Evolutionary conservation across 345 rosid genomes (phyloP).

Genomic region (Microcos paniculata): DNA sequence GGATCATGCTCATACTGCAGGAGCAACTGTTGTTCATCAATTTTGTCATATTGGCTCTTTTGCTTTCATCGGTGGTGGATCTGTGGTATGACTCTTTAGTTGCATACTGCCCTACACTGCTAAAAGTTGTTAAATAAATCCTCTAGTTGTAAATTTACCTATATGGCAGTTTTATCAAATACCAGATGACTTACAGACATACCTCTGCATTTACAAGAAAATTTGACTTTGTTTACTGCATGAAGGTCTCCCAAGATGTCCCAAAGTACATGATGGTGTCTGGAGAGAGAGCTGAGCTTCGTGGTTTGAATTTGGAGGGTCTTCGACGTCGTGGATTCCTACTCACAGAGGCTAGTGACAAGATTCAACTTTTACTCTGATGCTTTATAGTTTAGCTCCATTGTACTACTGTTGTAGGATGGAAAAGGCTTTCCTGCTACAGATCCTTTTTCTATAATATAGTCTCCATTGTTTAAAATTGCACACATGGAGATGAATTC

Average conservation of each 20-base stretch:
- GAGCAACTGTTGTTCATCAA: constrained; percentile 82
- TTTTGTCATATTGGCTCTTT: constrained; percentile 80
- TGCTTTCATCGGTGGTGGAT: constrained; percentile 89
- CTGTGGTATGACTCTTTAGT: constrained; percentile 61
- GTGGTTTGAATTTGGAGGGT: constrained; percentile 87
- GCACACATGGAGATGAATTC: neutral
- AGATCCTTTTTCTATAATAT: neutral
- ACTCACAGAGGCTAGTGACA: constrained; percentile 50
- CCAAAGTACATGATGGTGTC: constrained; percentile 88
- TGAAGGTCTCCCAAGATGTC: constrained; percentile 89
- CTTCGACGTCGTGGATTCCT: constrained; percentile 78
- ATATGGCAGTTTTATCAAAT: neutral
- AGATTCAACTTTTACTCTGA: constrained; percentile 9
- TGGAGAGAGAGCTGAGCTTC: constrained; percentile 90
- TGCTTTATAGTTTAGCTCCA: neutral
- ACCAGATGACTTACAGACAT: neutral
- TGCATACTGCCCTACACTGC: neutral
- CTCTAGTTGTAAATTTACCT: neutral
- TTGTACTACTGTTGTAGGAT: neutral
- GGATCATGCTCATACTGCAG: constrained; percentile 85
- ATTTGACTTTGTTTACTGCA: constrained; percentile 1
- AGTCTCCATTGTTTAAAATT: neutral
- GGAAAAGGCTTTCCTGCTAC: neutral
- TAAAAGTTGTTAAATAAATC: neutral
- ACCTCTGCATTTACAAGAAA: neutral